Conservation (phyloP, 306 rosid species). For the Pachyrhizus erosus region DNA sequence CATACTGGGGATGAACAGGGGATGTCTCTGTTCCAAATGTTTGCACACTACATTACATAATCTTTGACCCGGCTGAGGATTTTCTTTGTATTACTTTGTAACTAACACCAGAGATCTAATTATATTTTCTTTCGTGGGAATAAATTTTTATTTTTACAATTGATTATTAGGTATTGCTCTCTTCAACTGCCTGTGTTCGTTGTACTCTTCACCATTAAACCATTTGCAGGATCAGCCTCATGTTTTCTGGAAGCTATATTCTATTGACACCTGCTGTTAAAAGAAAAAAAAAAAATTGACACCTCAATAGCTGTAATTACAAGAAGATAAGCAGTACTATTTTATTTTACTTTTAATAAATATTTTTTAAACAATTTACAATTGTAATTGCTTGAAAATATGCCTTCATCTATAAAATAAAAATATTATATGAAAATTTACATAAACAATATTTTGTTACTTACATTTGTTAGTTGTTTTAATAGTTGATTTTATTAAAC, state of each 20-base stretch:
- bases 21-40: constrained; percentile 44
- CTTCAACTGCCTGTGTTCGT: not conserved
- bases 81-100: constrained; percentile 54
- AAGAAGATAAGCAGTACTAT: not conserved
- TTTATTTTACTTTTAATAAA: not conserved
- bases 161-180: not conserved
- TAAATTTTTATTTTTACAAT: constrained; percentile 22
- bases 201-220: not conserved
- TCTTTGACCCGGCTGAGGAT: constrained; percentile 57
- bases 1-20: constrained; percentile 47
- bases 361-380: not conserved
- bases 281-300: too few relatives aligned
- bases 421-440: not conserved
- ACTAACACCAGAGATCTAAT: constrained; percentile 48
- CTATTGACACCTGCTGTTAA: not conserved
- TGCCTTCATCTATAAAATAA: not conserved
- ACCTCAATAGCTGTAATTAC: not conserved
- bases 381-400: not conserved
- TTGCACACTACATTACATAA: constrained; percentile 33
- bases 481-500: not conserved
- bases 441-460: not conserved
- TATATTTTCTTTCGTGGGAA: constrained; percentile 36
- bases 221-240: not conserved
- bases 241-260: not conserved
- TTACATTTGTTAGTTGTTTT: not conserved